These are phyloP conservation scores for Fusarium drepaniforme DNA, from an alignment of 2,329 filamentous ascomycete genomes.

Conservation along the genomic window DNA sequence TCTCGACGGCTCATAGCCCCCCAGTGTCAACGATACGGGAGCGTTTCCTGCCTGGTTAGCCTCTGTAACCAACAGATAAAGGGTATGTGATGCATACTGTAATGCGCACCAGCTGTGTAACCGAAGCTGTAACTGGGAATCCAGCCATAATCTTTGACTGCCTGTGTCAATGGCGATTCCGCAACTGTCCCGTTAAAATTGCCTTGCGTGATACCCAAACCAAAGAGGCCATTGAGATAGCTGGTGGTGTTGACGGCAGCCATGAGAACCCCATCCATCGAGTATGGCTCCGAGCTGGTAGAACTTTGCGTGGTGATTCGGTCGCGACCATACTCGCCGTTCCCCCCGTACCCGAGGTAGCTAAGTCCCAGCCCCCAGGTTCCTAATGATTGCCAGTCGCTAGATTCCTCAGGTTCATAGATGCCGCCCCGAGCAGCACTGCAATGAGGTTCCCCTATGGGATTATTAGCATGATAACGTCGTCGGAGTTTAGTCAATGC, in stretches of 20 bases:
- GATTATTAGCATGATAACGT: conserved; percentile 28
- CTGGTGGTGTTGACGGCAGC: conserved; percentile 67
- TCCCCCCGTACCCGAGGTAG: conserved; percentile 69
- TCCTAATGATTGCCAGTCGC: conserved; percentile 70
- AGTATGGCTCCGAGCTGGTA: conserved; percentile 51
- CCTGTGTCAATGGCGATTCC: conserved; percentile 65
- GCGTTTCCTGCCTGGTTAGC: conserved; percentile 47
- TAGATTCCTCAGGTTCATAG: conserved; percentile 66
- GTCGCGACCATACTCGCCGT: conserved; percentile 74
- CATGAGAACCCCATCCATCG: conserved; percentile 61
- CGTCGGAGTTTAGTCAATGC: background rate
- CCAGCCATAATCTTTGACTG: conserved; percentile 68
- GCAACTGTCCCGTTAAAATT: conserved; percentile 63
- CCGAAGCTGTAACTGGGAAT: conserved; percentile 82
- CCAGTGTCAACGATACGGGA: conserved; percentile 73
- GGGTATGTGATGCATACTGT: conserved; percentile 62
- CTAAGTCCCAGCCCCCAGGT: conserved; percentile 70
- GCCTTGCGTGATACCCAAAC: conserved; percentile 67
- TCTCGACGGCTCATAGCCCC: conserved; percentile 76
- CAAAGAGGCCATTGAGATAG: conserved; percentile 67
- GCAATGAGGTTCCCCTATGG: conserved; percentile 64
- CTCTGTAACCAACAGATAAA: background rate
- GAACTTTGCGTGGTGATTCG: conserved; percentile 57
- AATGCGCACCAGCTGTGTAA: conserved; percentile 81
- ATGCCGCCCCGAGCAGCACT: conserved; percentile 67